phyloP scores from a whole-genome alignment of 148 eudicot genomes.

The Diospyros lotus region DNA sequence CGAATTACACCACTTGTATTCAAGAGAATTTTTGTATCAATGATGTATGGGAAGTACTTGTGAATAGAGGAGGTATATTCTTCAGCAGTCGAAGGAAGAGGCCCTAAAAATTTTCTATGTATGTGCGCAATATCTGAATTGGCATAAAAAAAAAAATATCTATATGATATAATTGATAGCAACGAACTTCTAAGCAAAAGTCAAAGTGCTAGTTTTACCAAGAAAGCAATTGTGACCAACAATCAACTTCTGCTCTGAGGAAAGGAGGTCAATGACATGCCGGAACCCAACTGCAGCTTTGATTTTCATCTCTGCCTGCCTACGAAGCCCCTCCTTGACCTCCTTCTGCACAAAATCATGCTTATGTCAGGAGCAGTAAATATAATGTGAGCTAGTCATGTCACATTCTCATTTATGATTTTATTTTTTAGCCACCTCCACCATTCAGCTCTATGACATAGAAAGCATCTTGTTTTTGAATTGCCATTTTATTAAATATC shows the following conservation, averaged over 20 bases:
- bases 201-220: slow-evolving; percentile 43
- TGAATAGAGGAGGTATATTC: slow-evolving; percentile 59
- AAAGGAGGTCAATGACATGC: slow-evolving; percentile 82
- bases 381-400: background rate
- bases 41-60: slow-evolving; percentile 57
- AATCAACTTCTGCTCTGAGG: slow-evolving; percentile 76
- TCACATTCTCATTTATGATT: too few species aligned
- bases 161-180: background rate
- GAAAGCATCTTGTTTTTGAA: background rate
- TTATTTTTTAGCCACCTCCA: background rate
- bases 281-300: slow-evolving; percentile 83
- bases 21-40: slow-evolving; percentile 81
- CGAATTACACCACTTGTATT: slow-evolving; percentile 47
- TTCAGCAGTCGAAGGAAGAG: slow-evolving; percentile 68
- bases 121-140: slow-evolving; percentile 84
- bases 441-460: background rate
- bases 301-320: slow-evolving; percentile 57
- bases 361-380: slow-evolving; percentile 6
- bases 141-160: slow-evolving; percentile 19
- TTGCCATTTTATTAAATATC: too few species aligned
- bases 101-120: slow-evolving; percentile 77
- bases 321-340: slow-evolving; percentile 43
- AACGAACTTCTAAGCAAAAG: background rate
- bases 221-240: slow-evolving; percentile 98
- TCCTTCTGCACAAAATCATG: slow-evolving; percentile 47